Evolutionary conservation across 2,329 filamentous ascomycete genomes (phyloP).

Genomic region (Phaeosphaeria sp.): DNA sequence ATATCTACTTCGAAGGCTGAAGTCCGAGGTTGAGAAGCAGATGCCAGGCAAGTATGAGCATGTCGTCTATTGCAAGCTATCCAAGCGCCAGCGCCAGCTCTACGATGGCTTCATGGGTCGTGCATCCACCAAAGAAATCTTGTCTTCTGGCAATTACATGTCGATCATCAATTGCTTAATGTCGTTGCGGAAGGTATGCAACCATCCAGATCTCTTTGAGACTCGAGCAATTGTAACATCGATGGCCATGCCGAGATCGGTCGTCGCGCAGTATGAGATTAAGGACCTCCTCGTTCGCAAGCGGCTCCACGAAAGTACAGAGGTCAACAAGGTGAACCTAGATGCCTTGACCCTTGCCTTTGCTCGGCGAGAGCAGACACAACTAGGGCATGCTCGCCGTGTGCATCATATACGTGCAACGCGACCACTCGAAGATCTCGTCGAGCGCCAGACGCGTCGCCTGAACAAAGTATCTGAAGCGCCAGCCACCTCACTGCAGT

Average conservation of each 20-base stretch:
- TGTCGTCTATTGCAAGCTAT: conserved; percentile 92
- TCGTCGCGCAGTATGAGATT: conserved; percentile 74
- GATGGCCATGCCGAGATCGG: conserved; percentile 85
- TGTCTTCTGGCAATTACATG: conserved; percentile 92
- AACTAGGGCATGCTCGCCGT: conserved; percentile 59
- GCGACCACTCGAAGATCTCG: conserved; percentile 70
- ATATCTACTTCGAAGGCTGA: conserved; percentile 87
- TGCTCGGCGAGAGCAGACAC: conserved; percentile 67
- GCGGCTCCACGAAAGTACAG: conserved; percentile 66
- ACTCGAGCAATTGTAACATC: conserved; percentile 96
- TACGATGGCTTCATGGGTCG: conserved; percentile 96
- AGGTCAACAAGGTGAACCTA: conserved; percentile 71
- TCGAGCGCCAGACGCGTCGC: conserved; percentile 70
- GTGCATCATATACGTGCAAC: conserved; percentile 65
- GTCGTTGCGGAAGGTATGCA: conserved; percentile 97
- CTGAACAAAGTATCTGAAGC: conserved; percentile 58
- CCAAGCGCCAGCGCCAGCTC: conserved; percentile 91
- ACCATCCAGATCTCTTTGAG: conserved; percentile 96
- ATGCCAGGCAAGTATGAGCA: conserved; percentile 99
- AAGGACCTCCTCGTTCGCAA: conserved; percentile 74
- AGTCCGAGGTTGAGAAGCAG: conserved; percentile 97
- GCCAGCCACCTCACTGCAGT: conserved; percentile 68
- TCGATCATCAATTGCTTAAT: conserved; percentile 98
- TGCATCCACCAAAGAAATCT: conserved; percentile 84
- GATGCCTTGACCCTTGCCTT: conserved; percentile 82